Evolutionary conservation across 73 alveolate genomes (phyloP), one percentile per base, ranked within the genome.

Genomic region (Tetrahymena elliotti): DNA sequence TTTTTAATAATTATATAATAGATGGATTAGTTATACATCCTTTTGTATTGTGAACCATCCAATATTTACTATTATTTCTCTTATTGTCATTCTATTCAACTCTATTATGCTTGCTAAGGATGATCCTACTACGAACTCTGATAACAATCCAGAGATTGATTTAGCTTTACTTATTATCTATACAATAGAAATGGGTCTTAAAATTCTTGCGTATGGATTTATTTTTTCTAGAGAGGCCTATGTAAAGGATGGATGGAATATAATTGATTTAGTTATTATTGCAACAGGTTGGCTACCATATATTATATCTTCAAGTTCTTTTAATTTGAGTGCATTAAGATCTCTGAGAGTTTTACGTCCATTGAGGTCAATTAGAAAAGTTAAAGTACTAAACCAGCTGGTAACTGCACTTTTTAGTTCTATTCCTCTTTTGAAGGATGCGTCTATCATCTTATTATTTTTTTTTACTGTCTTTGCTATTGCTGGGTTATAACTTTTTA

Each of bases 271-370:
- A 33, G 83, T 97, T 13, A 93, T 97, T 31, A 97, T 98, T 0
- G 53, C 96, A 38, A 95, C 98, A 84, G 99, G 97, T 36, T 98
- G 95, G 82, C 10, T 98, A 33, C 96, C 98, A 15, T 84, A 96
- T 53, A n/a, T 96, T 33, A 39, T 97, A 18, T 24, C 88, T 83
- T 96, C 97, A 18, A 95, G 96, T 3, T 95, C 95, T 3, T 96
- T 96, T 6, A 95, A 97, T 38, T 93, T 99, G 36, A 97, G 98
- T 35, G 99, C 98, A 4, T 97, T 99, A 54, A 95, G 99, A 94
- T 97, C 99, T 27, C 97, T 99, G 94, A 97, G 99, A 96, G 99
- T 98, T 39, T 93, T 99, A 33, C 97, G 99, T 83, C 99, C 99
- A 38, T 96, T 99, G 52, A 98, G 99, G 97, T 98, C 99, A 33